Evolutionary conservation across 2,329 filamentous ascomycete genomes (phyloP).

Genomic region (Xylaria sp.): DNA sequence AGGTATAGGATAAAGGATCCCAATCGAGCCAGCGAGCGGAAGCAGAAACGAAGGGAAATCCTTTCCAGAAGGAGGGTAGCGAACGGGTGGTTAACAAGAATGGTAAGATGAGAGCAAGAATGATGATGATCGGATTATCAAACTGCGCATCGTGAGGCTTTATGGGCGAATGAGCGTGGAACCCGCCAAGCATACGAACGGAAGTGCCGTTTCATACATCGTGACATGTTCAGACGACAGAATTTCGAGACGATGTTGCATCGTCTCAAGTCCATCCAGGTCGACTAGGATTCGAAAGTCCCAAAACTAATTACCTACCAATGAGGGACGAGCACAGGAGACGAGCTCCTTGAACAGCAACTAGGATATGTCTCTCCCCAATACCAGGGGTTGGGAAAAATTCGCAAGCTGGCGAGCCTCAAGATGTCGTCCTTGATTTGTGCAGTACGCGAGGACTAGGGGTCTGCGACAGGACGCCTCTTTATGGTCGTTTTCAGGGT

Average conservation of each 20-base stretch:
- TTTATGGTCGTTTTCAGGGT: conserved; percentile 24
- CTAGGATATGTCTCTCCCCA: conserved; percentile 1
- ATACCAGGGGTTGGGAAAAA: neutral
- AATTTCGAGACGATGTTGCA: neutral
- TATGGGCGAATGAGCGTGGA: conserved; percentile 16
- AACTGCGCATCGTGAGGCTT: conserved; percentile 31
- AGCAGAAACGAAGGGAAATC: conserved; percentile 33
- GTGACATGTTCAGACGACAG: conserved; percentile 16
- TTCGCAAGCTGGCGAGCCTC: conserved; percentile 6
- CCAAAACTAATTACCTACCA: neutral
- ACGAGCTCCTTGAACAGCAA: neutral
- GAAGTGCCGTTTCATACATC: conserved; percentile 24
- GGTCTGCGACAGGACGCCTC: conserved; percentile 16
- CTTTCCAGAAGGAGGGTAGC: conserved; percentile 33
- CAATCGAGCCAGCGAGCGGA: conserved; percentile 35
- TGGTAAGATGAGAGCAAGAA: neutral
- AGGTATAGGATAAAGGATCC: too few species aligned
- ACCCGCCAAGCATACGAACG: conserved; percentile 2
- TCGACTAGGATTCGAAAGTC: conserved; percentile 4
- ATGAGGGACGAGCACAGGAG: neutral
- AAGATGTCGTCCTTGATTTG: conserved; percentile 14
- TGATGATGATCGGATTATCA: conserved; percentile 14
- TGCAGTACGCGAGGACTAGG: conserved; percentile 3
- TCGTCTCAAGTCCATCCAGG: conserved; percentile 23
- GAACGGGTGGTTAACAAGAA: neutral